Base-by-base conservation (phyloP, 208 protist genomes). In the Lotmaria passim region DNA sequence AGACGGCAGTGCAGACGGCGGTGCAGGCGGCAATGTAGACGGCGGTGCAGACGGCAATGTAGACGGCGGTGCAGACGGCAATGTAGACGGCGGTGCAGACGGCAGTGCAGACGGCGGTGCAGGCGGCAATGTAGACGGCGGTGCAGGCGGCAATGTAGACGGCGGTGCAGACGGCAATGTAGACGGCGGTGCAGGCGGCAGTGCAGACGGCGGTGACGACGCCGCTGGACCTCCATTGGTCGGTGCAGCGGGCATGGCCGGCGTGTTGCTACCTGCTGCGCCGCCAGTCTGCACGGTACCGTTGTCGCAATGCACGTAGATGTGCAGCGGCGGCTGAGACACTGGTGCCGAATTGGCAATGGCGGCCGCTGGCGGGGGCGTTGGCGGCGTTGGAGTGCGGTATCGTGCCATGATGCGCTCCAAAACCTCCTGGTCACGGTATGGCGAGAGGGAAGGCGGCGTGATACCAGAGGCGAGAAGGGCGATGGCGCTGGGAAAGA, bases 281-380 rank as follows among this genome's bases (percentile, higher is more conserved):
- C 33, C 36, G n/a, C 41, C 23, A 4, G 61, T 23, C 15, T 36
- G 63, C 38, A 34, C 33, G 12, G 38, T 21, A 30, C 46, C 58
- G 23, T 41, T 62, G 24, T 46, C 68, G 73, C 74, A 85, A 24
- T 85, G 69, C 15, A 85, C 75, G 36, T 68, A 65, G 33, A 85
- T 85, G 36, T 78, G 62, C 17, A 74, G 67, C 31, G 69, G 70
- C 28, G n/a, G 69, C 60, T 41, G 62, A 19, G 8, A n/a, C n/a
- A n/a, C n/a, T n/a, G n/a, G n/a, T n/a, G n/a, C n/a, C n/a, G n/a
- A n/a, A n/a, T n/a, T 1, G 4, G 62, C 19, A 26, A 17, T 15
- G 46, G 47, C 28, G 39, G 39, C 0, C 14, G 52, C 2, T 31
- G 66, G 7, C 7, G 68, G 48, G 30, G 33, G 38, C 19, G 46